Base-by-base conservation (phyloP, 2,329 filamentous ascomycete species). In the Fusarium sp. region DNA sequence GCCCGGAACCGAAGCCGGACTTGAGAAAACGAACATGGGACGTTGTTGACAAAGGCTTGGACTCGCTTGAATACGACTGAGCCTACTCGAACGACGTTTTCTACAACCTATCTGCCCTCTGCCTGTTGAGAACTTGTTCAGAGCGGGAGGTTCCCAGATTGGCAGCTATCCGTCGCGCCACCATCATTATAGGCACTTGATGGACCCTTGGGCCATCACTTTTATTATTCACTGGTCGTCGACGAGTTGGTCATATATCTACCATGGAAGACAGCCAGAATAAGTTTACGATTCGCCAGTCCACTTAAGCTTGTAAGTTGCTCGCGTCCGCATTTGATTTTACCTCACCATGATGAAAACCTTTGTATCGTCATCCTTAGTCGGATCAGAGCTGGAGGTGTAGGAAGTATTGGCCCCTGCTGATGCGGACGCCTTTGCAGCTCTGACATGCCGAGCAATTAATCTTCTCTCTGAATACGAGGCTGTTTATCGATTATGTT, bases 321-420 rank as follows among this genome's bases (percentile, higher is more conserved):
- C 47, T 48, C 20, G 7, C 44, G 41, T 54, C 32, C 44, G 4
- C 32, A 46, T 54, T 45, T 7, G 19, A 33, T n/a, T 41, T 51
- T 28, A 17, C 49, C 67, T 62, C 61, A 66, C 64, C 62, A 91
- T 95, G 93, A 96, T 95, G 93, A 96, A 89, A 94, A 84, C 79
- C 79, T 86, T 82, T 65, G 72, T 94, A 94, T 94, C 91, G 92
- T 96, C 93, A 96, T 97, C 93, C 93, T 96, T 96, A 96, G 92
- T 84, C 93, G 87, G 90, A 96, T 79, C 76, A 63, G 67, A 70
- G 68, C 67, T 71, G 67, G 67, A 67, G 73, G 67, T 67, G 71
- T 64, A 80, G 48, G 79, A 80, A 62, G 72, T 71, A 78, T 70
- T 71, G 55, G 71, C 72, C 67, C 68, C 43, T 57, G 66, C 68